Base-by-base conservation (phyloP, 805 yeast species). In the Soucietia sequanensis region DNA sequence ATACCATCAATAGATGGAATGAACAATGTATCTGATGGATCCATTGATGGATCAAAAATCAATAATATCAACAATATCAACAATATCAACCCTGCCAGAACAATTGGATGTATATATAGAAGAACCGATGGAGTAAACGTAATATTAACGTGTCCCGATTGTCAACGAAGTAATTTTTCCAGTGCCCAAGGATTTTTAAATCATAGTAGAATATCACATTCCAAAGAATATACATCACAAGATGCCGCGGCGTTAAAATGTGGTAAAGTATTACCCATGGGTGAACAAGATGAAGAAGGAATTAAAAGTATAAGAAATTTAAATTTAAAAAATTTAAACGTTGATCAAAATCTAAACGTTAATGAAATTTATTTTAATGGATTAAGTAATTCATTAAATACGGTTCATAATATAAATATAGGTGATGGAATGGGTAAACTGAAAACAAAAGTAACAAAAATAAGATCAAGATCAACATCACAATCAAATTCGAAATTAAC, bases 111-210 rank as follows among this genome's bases (percentile, higher is more conserved):
- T 44, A 69, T 81, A 3, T 81, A 80, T 48, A 66, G 80, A 42
- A 56, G 88, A 41, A 75, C 81, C 4, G 93, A 85, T 54, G 90
- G 90, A 2, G 68, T 81, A 1, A 59, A 82, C 14, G 88, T 85
- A 2, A 68, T 79, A 31, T 66, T 85, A 23, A 78, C 78, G 6
- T 85, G 95, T 54, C 76, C 80, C 1, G 74, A 70, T 33, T 85
- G 95, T 57, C 72, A 67, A 8, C 57, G 90, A 34, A 70, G 78
- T 27, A 84, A 83, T 42, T 85, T 85, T 50, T 80, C 86, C 6
- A 76, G 84, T 10, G 86, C 89, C 0, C 93, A 85, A 52, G 93
- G 93, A 11, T 83, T 85, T 46, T 69, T 84, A 23, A 85, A 84
- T 54, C 95, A 85, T 55, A 76, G 83, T 35, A 67, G 93, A 39